phyloP scores from a whole-genome alignment of 2,329 filamentous ascomycete genomes.

The Rhinocladiella similis region DNA sequence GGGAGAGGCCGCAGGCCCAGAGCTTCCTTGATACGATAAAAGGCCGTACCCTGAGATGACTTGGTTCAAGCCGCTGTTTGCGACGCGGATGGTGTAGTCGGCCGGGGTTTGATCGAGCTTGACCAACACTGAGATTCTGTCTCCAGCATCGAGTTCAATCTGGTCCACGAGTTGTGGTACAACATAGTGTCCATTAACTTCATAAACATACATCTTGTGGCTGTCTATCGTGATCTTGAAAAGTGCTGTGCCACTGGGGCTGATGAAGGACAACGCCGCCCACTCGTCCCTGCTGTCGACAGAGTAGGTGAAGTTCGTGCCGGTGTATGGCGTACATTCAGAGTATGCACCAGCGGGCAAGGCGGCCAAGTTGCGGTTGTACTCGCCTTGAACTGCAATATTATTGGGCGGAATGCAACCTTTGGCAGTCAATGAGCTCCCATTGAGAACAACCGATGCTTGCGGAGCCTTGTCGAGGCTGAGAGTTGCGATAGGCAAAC shows the following conservation, averaged over 20 bases:
- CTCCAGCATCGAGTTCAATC: conserved; percentile 38
- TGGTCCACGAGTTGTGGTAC: conserved; percentile 41
- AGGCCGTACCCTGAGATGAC: conserved; percentile 56
- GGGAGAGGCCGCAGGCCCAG: conserved; percentile 32
- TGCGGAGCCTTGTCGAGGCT: conserved; percentile 35
- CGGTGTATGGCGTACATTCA: conserved; percentile 28
- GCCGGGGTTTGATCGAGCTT: conserved; percentile 39
- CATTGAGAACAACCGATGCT: conserved; percentile 28
- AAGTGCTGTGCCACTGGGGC: conserved; percentile 36
- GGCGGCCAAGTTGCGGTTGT: conserved; percentile 38
- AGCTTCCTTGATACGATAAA: conserved; percentile 43
- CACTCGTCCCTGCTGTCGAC: conserved; percentile 38
- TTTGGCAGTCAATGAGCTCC: conserved; percentile 32
- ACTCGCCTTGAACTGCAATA: conserved; percentile 34
- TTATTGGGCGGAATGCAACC: conserved; percentile 39
- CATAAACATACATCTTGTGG: conserved; percentile 47
- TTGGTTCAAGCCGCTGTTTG: conserved; percentile 53
- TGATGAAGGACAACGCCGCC: conserved; percentile 42
- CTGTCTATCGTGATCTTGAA: conserved; percentile 45
- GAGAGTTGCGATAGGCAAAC: conserved; percentile 47
- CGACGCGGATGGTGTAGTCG: conserved; percentile 50
- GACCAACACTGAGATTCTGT: conserved; percentile 43
- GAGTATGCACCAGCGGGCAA: conserved; percentile 48
- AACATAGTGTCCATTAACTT: conserved; percentile 45
- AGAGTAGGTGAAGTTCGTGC: conserved; percentile 19